A percentile compares a stretch with the other conserved stretches of the same genome.
Conservation (phyloP, 1,139 yeast species). For the Zygosaccharomyces sapae region DNA sequence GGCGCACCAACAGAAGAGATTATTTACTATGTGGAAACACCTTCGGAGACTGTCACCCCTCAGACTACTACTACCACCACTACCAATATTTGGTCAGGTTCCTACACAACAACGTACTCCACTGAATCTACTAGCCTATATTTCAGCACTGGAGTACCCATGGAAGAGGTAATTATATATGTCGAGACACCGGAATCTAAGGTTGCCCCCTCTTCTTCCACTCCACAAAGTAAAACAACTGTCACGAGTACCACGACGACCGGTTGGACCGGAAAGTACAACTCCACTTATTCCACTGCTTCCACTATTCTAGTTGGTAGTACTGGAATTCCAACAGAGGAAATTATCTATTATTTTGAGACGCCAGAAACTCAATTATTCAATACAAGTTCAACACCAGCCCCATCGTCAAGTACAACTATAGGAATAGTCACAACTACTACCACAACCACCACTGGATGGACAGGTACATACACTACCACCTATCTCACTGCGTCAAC, state of each 20-base stretch:
- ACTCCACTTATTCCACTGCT: conserved; percentile 13
- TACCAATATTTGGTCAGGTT: conserved; percentile 5
- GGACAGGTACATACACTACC: conserved; percentile 30
- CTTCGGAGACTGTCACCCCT: not conserved
- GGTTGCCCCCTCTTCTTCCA: not conserved
- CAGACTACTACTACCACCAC: conserved; percentile 1
- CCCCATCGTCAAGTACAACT: not conserved
- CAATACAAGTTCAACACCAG: not conserved
- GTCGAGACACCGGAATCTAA: not conserved
- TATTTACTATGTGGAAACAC: conserved; percentile 12
- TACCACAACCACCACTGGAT: conserved; percentile 27
- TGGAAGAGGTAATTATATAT: not conserved
- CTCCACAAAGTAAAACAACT: not conserved
- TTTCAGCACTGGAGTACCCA: not conserved
- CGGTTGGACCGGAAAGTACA: conserved; percentile 12
- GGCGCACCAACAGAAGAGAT: conserved; percentile 19
- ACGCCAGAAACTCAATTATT: not conserved
- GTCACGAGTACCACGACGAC: conserved; percentile 8
- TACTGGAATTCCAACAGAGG: conserved; percentile 7
- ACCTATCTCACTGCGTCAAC: conserved; percentile 20
- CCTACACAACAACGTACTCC: conserved; percentile 11
- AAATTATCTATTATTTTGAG: conserved; percentile 1
- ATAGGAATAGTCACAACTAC: not conserved
- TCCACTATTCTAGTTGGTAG: conserved; percentile 3
- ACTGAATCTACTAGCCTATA: not conserved